Evolutionary conservation across 495 filamentous ascomycete species (phyloP).

Genomic region (Aspergillus conjunctus): DNA sequence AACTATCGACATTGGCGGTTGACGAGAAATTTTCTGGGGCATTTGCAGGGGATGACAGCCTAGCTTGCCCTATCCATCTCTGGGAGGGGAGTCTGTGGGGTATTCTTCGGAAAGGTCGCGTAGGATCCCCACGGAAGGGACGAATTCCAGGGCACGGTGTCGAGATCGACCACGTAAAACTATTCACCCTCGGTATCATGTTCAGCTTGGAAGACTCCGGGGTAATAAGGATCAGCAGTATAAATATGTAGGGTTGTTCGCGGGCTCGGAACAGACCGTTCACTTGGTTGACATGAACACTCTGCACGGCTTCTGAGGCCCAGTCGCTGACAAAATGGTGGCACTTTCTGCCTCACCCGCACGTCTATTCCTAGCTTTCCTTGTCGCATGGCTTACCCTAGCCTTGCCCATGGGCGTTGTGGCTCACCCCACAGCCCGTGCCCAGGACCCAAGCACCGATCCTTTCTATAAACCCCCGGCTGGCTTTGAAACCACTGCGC

Average conservation of each 20-base stretch:
- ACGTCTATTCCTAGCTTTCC: no score
- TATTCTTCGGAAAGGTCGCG: not conserved
- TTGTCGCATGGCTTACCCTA: not conserved
- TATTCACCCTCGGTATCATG: not conserved
- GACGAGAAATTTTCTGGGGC: no score
- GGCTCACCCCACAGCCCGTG: not conserved
- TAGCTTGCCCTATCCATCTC: no score
- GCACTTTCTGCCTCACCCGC: no score
- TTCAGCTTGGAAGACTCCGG: not conserved
- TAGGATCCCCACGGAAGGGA: no score
- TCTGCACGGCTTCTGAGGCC: no score
- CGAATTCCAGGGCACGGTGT: not conserved
- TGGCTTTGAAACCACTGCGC: slow-evolving; percentile 29
- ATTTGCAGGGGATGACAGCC: no score
- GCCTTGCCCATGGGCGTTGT: not conserved
- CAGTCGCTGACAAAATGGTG: no score
- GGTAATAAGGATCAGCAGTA: not conserved
- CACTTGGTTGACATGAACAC: not conserved
- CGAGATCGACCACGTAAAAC: not conserved
- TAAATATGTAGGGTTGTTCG: not conserved
- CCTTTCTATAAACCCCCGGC: slow-evolving; percentile 39
- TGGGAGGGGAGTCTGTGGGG: no score
- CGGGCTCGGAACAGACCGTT: not conserved
- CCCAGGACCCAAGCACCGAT: slow-evolving; percentile 28
- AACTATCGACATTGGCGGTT: not conserved